These are phyloP conservation scores for Olyra latifolia DNA, from an alignment of 176 grass and related monocot genomes.

Conservation along the genomic window DNA sequence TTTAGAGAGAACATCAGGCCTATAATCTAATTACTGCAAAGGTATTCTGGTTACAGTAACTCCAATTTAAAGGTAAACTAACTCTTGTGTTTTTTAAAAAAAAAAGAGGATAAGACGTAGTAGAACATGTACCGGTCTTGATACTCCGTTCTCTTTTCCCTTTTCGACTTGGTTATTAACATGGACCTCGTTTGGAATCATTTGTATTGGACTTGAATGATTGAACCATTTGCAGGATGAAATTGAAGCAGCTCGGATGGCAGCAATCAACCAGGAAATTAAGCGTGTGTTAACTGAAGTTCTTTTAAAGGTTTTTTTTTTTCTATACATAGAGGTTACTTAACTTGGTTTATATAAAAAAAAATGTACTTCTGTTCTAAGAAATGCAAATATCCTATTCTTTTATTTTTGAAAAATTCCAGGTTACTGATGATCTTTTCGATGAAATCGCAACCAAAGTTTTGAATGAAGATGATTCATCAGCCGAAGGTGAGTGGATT, in stretches of 20 bases:
- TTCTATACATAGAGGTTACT: not conserved
- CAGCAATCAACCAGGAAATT: conserved; percentile 89
- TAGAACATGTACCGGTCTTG: not conserved
- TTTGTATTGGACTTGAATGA: conserved; percentile 15
- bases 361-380: conserved; percentile 10
- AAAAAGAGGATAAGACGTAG: conserved; percentile 20
- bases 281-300: conserved; percentile 96
- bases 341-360: conserved; percentile 17
- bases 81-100: not conserved
- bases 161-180: conserved; percentile 20
- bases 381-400: conserved; percentile 4
- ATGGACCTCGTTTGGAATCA: not conserved
- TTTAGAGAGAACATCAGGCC: not conserved
- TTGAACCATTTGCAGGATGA: conserved; percentile 62
- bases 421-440: conserved; percentile 99
- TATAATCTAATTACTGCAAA: conserved; percentile 15
- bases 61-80: not conserved
- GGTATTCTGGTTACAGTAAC: not conserved
- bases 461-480: conserved; percentile 73
- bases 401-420: conserved; percentile 22
- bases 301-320: conserved; percentile 73
- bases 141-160: not conserved
- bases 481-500: conserved; percentile 59
- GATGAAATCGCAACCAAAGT: conserved; percentile 91
- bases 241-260: conserved; percentile 52